Percentiles rank a stretch among this genome's conserved stretches.
These are phyloP conservation scores for Chaetomium sp. DNA, from an alignment of 2,329 filamentous ascomycete species.

Conservation along the genomic window DNA sequence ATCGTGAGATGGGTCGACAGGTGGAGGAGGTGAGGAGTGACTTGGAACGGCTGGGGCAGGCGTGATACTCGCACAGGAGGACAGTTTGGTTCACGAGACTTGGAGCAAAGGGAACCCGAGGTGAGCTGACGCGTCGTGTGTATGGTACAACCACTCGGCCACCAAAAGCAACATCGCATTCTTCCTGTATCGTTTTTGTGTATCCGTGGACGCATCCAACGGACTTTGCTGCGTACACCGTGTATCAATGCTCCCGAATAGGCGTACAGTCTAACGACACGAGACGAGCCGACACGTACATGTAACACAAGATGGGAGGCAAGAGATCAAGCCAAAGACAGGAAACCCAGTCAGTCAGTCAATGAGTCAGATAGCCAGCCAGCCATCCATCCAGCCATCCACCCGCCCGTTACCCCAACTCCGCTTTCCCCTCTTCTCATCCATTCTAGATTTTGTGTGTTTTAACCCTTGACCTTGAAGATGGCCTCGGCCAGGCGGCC, in stretches of 20 bases:
- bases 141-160: background rate
- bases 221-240: constrained; percentile 11
- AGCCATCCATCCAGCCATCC: constrained; percentile 13
- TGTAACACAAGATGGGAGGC: constrained; percentile 7
- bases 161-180: background rate
- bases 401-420: constrained; percentile 20
- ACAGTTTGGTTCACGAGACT: background rate
- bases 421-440: background rate
- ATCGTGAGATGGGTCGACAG: constrained; percentile 53
- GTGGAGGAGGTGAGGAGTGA: constrained; percentile 54
- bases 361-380: background rate
- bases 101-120: background rate
- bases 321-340: constrained; percentile 16
- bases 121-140: constrained; percentile 7
- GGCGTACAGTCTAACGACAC: constrained; percentile 18
- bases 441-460: background rate
- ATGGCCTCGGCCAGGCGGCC: constrained; percentile 80
- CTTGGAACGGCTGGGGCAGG: constrained; percentile 40
- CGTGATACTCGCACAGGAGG: constrained; percentile 19
- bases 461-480: constrained; percentile 75
- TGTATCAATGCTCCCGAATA: constrained; percentile 3
- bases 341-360: constrained; percentile 15
- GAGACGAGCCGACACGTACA: constrained; percentile 2
- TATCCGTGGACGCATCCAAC: constrained; percentile 6
- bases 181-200: constrained; percentile 13